These are phyloP conservation scores for Chrysoporthe puriensis DNA, from an alignment of 2,329 filamentous ascomycete species.

Conservation along the genomic window DNA sequence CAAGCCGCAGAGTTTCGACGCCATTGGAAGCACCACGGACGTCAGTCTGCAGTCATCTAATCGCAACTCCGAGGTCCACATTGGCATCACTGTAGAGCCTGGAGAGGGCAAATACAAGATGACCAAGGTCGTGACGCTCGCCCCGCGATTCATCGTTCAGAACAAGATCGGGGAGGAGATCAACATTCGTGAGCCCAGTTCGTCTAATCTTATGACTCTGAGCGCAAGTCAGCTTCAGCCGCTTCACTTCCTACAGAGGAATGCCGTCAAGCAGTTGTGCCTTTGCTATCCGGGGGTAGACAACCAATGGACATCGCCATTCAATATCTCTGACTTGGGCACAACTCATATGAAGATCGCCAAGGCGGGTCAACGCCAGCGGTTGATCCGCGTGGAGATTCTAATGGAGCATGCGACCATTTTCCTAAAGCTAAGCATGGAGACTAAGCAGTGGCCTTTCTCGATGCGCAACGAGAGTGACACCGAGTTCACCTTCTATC, in stretches of 20 bases:
- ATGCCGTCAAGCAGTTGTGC: conserved; percentile 83
- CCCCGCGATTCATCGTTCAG: conserved; percentile 90
- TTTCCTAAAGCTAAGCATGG: conserved; percentile 86
- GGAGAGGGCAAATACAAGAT: conserved; percentile 98
- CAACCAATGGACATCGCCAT: conserved; percentile 96
- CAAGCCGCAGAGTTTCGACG: conserved; percentile 96
- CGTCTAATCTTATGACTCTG: conserved; percentile 80
- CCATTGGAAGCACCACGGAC: conserved; percentile 90
- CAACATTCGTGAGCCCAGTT: conserved; percentile 88
- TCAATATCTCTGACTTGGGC: conserved; percentile 95
- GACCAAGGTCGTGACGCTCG: conserved; percentile 91
- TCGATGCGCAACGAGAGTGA: conserved; percentile 99
- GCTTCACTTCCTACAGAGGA: conserved; percentile 86
- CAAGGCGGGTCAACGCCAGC: conserved; percentile 86
- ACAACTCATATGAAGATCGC: conserved; percentile 93
- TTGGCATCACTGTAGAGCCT: conserved; percentile 85
- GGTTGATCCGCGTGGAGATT: conserved; percentile 83
- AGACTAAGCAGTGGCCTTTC: conserved; percentile 96
- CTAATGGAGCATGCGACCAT: conserved; percentile 92
- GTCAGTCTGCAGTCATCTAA: conserved; percentile 77
- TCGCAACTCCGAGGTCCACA: conserved; percentile 80
- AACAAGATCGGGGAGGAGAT: conserved; percentile 91
- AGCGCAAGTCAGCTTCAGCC: conserved; percentile 80
- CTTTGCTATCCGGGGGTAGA: conserved; percentile 92
- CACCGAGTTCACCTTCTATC: conserved; percentile 94